phyloP scores from a whole-genome alignment of 2,329 filamentous ascomycete genomes.

The Ustilaginoidea virens region DNA sequence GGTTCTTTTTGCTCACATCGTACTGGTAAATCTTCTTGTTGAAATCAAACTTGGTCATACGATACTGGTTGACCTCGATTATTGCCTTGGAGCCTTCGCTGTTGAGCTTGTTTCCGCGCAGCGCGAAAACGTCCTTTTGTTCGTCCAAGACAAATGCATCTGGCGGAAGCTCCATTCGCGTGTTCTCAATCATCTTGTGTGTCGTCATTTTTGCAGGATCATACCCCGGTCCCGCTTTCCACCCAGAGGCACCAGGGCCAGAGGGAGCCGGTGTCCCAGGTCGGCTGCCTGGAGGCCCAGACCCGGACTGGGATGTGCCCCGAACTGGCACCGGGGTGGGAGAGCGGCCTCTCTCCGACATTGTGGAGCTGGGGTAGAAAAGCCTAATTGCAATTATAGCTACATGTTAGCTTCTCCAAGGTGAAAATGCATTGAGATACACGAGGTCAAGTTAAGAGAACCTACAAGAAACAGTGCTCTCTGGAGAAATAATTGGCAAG shows the following conservation, averaged over 20 bases:
- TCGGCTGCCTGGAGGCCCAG: constrained; percentile 4
- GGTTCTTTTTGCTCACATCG: constrained; percentile 46
- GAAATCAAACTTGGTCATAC: constrained; percentile 43
- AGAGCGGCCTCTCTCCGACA: constrained; percentile 19
- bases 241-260: constrained; percentile 8
- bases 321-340: constrained; percentile 5
- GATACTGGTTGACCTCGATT: constrained; percentile 59
- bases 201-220: constrained; percentile 25
- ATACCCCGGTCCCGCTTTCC: constrained; percentile 19
- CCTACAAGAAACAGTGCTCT: no score
- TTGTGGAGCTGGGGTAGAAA: no score
- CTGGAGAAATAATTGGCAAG: neutral
- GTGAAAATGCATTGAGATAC: neutral
- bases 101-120: constrained; percentile 31
- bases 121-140: constrained; percentile 18
- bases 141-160: constrained; percentile 33
- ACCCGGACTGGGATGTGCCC: neutral
- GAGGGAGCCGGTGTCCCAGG: constrained; percentile 8
- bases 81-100: constrained; percentile 36
- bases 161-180: constrained; percentile 40
- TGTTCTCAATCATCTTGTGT: constrained; percentile 19
- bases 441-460: no score
- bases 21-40: constrained; percentile 61
- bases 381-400: no score
- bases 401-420: no score